These are phyloP conservation scores for Gyrodon lividus DNA, from an alignment of 768 basidiomycete species.

Conservation along the genomic window DNA sequence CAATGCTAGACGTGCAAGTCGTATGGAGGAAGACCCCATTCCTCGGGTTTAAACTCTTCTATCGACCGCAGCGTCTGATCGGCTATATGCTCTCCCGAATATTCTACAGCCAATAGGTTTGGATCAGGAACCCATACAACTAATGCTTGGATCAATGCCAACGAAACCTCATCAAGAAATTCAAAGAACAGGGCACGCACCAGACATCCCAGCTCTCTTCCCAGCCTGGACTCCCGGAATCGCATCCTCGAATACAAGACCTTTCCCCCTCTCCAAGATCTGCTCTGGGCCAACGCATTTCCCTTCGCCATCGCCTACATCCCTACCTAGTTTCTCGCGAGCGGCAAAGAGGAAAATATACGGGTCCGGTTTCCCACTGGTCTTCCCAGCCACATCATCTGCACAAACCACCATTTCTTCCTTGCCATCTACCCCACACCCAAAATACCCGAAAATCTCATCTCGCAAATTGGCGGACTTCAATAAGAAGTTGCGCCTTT, in stretches of 20 bases:
- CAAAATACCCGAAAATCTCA: constrained; percentile 48
- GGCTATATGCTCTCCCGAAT: constrained; percentile 48
- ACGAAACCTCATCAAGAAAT: not conserved
- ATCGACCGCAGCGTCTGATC: constrained; percentile 62
- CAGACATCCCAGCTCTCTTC: constrained; percentile 83
- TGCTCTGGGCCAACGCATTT: constrained; percentile 34
- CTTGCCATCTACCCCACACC: constrained; percentile 17
- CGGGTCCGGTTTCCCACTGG: constrained; percentile 75
- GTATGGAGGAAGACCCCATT: constrained; percentile 83
- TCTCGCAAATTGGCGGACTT: constrained; percentile 64
- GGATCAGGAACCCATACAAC: constrained; percentile 86
- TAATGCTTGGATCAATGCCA: constrained; percentile 28
- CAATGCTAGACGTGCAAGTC: not conserved
- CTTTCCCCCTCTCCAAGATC: constrained; percentile 50
- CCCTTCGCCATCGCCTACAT: constrained; percentile 51
- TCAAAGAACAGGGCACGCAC: constrained; percentile 38
- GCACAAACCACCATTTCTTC: constrained; percentile 64
- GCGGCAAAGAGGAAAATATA: constrained; percentile 82
- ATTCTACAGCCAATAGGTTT: constrained; percentile 55
- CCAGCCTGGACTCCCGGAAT: constrained; percentile 77
- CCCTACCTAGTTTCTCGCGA: constrained; percentile 49
- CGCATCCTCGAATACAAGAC: constrained; percentile 83
- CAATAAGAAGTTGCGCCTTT: constrained; percentile 58
- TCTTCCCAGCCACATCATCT: constrained; percentile 58
- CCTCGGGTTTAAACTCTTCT: constrained; percentile 73